phyloP scores from a whole-genome alignment of 768 basidiomycete genomes.

The Collybia mongolica region DNA sequence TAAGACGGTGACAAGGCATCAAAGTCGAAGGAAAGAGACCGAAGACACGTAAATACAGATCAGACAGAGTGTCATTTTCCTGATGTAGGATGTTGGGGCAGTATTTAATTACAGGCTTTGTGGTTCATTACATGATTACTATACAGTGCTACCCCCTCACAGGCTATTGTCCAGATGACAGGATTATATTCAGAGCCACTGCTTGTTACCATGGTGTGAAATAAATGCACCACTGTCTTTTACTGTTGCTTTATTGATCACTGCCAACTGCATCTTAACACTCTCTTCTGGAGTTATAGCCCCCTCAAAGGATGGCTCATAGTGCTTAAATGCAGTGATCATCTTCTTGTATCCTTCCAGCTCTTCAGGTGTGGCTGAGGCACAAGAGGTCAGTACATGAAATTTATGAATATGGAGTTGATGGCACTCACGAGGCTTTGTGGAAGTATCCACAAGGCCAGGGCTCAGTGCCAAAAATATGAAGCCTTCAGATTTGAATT shows the following conservation, averaged over 20 bases:
- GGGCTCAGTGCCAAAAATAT: constrained; percentile 35
- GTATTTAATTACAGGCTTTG: too few relatives aligned
- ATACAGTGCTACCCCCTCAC: too few relatives aligned
- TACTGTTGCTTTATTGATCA: constrained; percentile 69
- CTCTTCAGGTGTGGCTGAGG: neutral
- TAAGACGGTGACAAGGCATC: too few relatives aligned
- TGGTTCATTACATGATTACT: too few relatives aligned
- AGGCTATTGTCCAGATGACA: constrained; percentile 3
- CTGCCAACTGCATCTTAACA: constrained; percentile 12
- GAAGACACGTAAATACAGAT: too few relatives aligned
- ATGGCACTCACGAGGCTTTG: neutral
- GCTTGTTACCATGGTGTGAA: constrained; percentile 9
- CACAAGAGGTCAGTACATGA: too few relatives aligned
- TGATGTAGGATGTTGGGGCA: too few relatives aligned
- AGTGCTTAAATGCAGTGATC: neutral
- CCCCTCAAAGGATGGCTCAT: neutral
- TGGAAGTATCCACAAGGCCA: constrained; percentile 33
- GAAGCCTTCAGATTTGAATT: constrained; percentile 27
- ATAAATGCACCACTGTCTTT: neutral
- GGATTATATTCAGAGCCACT: neutral
- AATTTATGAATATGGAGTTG: too few relatives aligned
- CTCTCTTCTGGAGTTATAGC: neutral
- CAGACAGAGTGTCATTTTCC: too few relatives aligned
- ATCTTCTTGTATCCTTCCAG: neutral
- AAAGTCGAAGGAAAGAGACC: too few relatives aligned